Conservation (phyloP, 495 filamentous ascomycete genomes). For the Recurvomyces mirabilis region DNA sequence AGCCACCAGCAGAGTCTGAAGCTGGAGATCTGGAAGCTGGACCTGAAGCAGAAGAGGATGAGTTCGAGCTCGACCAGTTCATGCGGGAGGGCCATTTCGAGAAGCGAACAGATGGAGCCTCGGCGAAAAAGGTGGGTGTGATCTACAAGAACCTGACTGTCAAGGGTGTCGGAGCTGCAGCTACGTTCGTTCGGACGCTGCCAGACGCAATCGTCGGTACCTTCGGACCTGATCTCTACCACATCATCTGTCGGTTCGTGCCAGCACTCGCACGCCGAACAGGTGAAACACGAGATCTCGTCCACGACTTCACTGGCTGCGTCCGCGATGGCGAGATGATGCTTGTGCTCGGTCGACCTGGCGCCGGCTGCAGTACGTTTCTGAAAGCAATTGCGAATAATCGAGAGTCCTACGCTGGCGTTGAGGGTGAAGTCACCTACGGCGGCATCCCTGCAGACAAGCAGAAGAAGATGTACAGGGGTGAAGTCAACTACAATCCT, state of each 20-base stretch:
- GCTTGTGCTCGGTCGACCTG: slow-evolving; percentile 71
- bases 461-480: slow-evolving; percentile 57
- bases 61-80: slow-evolving; percentile 63
- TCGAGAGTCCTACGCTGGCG: slow-evolving; percentile 49
- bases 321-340: slow-evolving; percentile 75
- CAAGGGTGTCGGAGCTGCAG: slow-evolving; percentile 55
- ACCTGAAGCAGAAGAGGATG: slow-evolving; percentile 38
- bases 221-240: slow-evolving; percentile 74
- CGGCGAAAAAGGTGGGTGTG: slow-evolving; percentile 75
- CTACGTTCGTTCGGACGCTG: slow-evolving; percentile 60
- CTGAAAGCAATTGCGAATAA: slow-evolving; percentile 69
- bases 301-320: slow-evolving; percentile 68
- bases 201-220: slow-evolving; percentile 71
- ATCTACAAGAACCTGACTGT: slow-evolving; percentile 72
- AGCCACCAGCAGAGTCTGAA: slow-evolving; percentile 14
- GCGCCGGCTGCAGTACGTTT: slow-evolving; percentile 71
- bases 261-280: slow-evolving; percentile 48
- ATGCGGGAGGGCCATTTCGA: slow-evolving; percentile 72
- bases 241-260: slow-evolving; percentile 51
- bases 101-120: slow-evolving; percentile 57
- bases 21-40: slow-evolving; percentile 22
- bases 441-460: slow-evolving; percentile 63
- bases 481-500: slow-evolving; percentile 72
- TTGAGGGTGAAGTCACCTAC: slow-evolving; percentile 63
- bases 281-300: slow-evolving; percentile 46